Conservation (phyloP, 495 filamentous ascomycete genomes). For the Hamigera avellanea region DNA sequence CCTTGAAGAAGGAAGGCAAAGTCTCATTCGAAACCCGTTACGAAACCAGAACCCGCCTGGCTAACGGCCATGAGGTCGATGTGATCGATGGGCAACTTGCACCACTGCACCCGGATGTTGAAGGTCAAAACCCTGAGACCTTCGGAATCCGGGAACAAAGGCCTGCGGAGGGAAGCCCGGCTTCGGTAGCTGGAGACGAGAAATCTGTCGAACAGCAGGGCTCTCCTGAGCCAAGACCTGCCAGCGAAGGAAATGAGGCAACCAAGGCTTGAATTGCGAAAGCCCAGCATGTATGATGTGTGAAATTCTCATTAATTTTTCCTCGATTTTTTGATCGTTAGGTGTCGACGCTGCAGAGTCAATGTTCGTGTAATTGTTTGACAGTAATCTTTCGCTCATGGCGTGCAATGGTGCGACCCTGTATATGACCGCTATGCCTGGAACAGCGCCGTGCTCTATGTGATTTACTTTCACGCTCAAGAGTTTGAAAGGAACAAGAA, state of each 20-base stretch:
- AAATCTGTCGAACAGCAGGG: constrained; percentile 45
- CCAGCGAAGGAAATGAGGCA: constrained; percentile 66
- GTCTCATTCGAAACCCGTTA: constrained; percentile 91
- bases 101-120: constrained; percentile 74
- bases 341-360: no score
- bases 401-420: constrained; percentile 11
- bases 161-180: constrained; percentile 28
- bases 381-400: no score
- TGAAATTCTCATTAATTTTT: constrained; percentile 3
- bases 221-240: constrained; percentile 53
- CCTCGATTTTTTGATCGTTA: background rate
- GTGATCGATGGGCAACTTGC: constrained; percentile 64
- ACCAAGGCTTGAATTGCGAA: constrained; percentile 21
- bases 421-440: constrained; percentile 9
- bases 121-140: constrained; percentile 62
- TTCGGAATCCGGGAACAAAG: constrained; percentile 24
- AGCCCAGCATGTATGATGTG: constrained; percentile 6
- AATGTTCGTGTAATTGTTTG: no score
- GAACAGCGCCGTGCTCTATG: constrained; percentile 2
- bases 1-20: constrained; percentile 64
- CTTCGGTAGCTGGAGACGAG: constrained; percentile 48
- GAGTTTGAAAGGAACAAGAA: no score
- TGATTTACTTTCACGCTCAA: no score
- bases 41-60: constrained; percentile 67
- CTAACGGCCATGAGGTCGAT: constrained; percentile 26